Conservation (phyloP, 2,329 filamentous ascomycete genomes). For the Pseudonectria buxi region DNA sequence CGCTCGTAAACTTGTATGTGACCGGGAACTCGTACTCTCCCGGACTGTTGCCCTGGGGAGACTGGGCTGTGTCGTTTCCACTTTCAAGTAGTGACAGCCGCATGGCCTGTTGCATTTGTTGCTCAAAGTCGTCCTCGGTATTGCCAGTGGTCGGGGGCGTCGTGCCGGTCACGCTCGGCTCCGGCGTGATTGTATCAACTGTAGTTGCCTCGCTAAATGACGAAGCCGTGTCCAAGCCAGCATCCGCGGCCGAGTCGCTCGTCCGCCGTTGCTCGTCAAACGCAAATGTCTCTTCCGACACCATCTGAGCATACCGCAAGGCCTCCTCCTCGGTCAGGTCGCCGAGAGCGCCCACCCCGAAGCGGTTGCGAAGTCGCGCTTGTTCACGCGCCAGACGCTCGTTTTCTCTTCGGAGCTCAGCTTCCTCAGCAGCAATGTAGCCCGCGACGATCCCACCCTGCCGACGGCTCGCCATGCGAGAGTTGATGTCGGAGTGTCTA, state of each 20-base stretch:
- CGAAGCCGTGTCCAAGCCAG: constrained; percentile 36
- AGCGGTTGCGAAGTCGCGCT: constrained; percentile 66
- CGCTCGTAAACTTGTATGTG: constrained; percentile 36
- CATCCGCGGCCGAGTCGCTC: constrained; percentile 45
- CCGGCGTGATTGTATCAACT: constrained; percentile 46
- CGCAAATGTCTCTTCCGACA: constrained; percentile 55
- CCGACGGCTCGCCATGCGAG: constrained; percentile 42
- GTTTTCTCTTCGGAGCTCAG: constrained; percentile 70
- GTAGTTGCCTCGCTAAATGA: constrained; percentile 35
- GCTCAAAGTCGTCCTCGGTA: constrained; percentile 49
- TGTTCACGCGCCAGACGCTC: constrained; percentile 60
- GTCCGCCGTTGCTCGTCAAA: constrained; percentile 50
- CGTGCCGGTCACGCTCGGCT: constrained; percentile 42
- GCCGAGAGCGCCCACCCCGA: constrained; percentile 67
- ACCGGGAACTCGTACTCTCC: constrained; percentile 47
- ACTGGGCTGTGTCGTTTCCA: constrained; percentile 40
- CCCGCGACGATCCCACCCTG: constrained; percentile 65
- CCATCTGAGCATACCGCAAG: constrained; percentile 57
- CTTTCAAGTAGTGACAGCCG: constrained; percentile 54
- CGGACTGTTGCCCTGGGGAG: constrained; percentile 38
- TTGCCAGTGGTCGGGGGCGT: constrained; percentile 21
- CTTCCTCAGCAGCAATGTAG: constrained; percentile 80
- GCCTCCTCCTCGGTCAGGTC: constrained; percentile 61
- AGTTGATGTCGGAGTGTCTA: constrained; percentile 57
- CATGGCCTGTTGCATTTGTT: constrained; percentile 56